Conservation (phyloP, 2,329 filamentous ascomycete genomes). For the Pseudogymnoascus sp. region DNA sequence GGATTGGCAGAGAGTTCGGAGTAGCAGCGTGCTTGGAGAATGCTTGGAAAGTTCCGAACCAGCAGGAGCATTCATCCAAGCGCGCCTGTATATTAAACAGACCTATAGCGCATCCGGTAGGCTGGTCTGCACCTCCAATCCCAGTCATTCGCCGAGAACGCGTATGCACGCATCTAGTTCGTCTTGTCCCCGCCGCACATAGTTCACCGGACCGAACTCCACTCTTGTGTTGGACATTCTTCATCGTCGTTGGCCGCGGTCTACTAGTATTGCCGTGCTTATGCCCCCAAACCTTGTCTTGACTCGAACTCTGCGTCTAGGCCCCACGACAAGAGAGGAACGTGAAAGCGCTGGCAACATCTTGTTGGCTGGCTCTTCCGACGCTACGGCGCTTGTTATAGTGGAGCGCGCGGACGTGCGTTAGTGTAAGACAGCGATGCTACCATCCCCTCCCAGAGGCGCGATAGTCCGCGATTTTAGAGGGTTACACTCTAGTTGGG, state of each 20-base stretch:
- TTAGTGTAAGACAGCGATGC: not conserved
- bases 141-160: not conserved
- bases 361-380: not conserved
- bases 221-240: not conserved
- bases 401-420: conserved; percentile 6
- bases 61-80: not conserved
- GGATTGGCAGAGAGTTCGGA: not conserved
- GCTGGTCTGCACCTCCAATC: not conserved
- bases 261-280: not conserved
- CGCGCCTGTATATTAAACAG: conserved; percentile 3
- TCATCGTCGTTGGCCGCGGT: not conserved
- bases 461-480: not conserved
- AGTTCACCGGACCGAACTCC: not conserved
- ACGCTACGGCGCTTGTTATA: conserved; percentile 3
- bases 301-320: not conserved
- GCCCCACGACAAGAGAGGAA: not conserved
- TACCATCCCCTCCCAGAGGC: not conserved
- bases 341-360: not conserved
- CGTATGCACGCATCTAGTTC: not conserved
- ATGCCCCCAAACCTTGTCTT: conserved; percentile 6
- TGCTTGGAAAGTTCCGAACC: not conserved
- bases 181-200: not conserved
- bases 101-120: not conserved
- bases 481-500: not conserved
- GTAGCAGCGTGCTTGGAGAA: not conserved